Evolutionary conservation across 2,329 filamentous ascomycete genomes (phyloP), one percentile per base, ranked within the genome.

Genomic region (Aspergillus sergii): DNA sequence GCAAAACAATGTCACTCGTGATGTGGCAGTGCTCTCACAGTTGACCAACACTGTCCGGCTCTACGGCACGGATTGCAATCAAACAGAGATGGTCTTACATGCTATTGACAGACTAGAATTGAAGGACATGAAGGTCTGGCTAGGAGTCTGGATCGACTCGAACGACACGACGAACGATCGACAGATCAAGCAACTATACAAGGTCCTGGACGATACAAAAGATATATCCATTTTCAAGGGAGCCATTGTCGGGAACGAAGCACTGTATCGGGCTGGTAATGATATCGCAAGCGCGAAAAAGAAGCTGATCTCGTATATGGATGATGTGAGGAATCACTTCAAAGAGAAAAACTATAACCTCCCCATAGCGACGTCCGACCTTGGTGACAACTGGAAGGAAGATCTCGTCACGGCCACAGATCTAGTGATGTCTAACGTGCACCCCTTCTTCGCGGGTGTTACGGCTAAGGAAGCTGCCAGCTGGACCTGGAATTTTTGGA

Each of bases 51-150:
- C 89, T 3, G 86, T 98, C 55, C 90, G 94, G 9, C 84, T 97
- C 1, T 98, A 98, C 76, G 94, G 94, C 57, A 98, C 93, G 14
- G 94, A 98, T 80, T 98, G 94, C 84, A 97, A 97, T 78, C 94
- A 98, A 79, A 98, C 94, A 0, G 87, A 97, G 77, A 95, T 98
- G 91, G 87, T 96, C 0, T 82, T 98, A 10, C 89, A 95, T 71
- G 89, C 94, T 23, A 90, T 98, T 70, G 84, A 91, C 62, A 85
- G 85, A 57, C 84, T 98, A 14, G 84, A 90, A 58, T 81, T 97
- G 70, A 82, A 78, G 32, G 85, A 91, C 60, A 88, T 96, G 82
- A 96, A 96, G 77, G 83, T 98, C 66, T 98, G 94, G 94, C 83
- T 98, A 51, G 94, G 94, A 19, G 94, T 98, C 4, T 97, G 94